A percentile compares a stretch with the other conserved stretches of the same genome.
Evolutionary conservation across 805 yeast genomes (phyloP).

Genomic region (Sporopachydermia quercuum): DNA sequence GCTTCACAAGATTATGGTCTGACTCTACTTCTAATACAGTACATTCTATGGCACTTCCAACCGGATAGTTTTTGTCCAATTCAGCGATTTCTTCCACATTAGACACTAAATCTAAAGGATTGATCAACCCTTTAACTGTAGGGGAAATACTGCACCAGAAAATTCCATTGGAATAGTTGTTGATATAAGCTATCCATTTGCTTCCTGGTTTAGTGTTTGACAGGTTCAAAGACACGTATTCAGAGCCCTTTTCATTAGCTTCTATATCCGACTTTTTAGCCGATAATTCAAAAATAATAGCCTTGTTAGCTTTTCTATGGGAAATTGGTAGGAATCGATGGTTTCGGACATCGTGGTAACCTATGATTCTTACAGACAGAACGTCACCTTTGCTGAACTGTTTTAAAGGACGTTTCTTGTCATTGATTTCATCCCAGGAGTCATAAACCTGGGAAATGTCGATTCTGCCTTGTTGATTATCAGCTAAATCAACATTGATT

Average conservation of each 20-base stretch:
- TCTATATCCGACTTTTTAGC: slow-evolving; percentile 30
- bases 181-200: slow-evolving; percentile 44
- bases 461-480: slow-evolving; percentile 63
- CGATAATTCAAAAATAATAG: slow-evolving; percentile 47
- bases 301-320: slow-evolving; percentile 38
- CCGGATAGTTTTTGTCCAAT: slow-evolving; percentile 44
- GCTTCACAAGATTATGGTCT: slow-evolving; percentile 33
- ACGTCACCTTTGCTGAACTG: slow-evolving; percentile 43
- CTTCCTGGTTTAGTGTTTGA: slow-evolving; percentile 34
- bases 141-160: slow-evolving; percentile 64
- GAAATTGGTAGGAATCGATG: slow-evolving; percentile 55
- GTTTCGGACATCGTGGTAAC: slow-evolving; percentile 57
- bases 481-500: slow-evolving; percentile 62
- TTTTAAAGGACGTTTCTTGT: slow-evolving; percentile 39
- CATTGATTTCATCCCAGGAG: slow-evolving; percentile 34
- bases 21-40: slow-evolving; percentile 37
- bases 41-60: slow-evolving; percentile 57
- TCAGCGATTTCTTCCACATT: slow-evolving; percentile 31
- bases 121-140: slow-evolving; percentile 46
- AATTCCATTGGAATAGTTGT: slow-evolving; percentile 42
- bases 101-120: slow-evolving; percentile 47
- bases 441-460: slow-evolving; percentile 62
- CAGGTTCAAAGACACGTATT: slow-evolving; percentile 20
- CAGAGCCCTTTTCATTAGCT: slow-evolving; percentile 6
- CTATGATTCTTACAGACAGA: slow-evolving; percentile 53